phyloP scores from a whole-genome alignment of 345 rosid genomes.

The thale cress (Arabidopsis thaliana) region TAIR10.1 NC_003070.9:21535501-21536000 shows the following conservation, averaged over 20 bases:
- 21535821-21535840: not conserved
- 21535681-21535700: not conserved
- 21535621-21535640: not conserved
- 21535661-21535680: not conserved
- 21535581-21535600: not conserved
- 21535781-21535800: not conserved
- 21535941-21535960: not conserved
- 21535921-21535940: conserved; percentile 27
- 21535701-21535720: not conserved
- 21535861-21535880: conserved; percentile 15
- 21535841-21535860: not conserved
- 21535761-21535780: not conserved
- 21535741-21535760: not conserved
- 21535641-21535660: not conserved
- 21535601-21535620: not conserved
- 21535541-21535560: not conserved
- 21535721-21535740: not conserved
- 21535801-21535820: not conserved
- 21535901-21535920: conserved; percentile 21
- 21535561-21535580: not conserved
- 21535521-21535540: not conserved
- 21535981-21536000: conserved; percentile 3
- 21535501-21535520: not conserved
- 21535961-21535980: not conserved
- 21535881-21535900: conserved; percentile 32